These are phyloP conservation scores for Tinospora cordifolia DNA, from an alignment of 164 flowering plant genomes.

Conservation along the genomic window DNA sequence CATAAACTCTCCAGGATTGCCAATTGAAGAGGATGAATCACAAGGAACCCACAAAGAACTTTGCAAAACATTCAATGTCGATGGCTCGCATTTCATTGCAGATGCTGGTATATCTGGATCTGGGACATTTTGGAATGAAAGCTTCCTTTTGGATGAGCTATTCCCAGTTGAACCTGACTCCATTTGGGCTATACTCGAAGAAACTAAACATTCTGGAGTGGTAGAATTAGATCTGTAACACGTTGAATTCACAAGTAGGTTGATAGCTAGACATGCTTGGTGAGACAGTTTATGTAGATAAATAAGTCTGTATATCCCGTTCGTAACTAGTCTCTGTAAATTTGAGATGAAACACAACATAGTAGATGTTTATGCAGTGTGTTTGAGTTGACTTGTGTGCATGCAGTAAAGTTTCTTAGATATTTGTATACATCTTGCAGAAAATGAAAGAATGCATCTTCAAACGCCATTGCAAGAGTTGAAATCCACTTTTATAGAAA, in stretches of 20 bases:
- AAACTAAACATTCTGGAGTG: conserved; percentile 1
- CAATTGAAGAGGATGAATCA: not conserved
- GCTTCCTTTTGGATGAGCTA: conserved; percentile 1
- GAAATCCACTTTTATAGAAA: not conserved
- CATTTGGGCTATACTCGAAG: conserved; percentile 1
- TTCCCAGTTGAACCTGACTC: not conserved
- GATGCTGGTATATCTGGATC: not conserved
- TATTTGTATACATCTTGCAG: not conserved
- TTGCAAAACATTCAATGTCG: not conserved
- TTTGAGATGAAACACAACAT: not conserved
- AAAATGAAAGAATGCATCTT: not conserved
- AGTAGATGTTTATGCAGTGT: not conserved
- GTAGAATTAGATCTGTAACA: not conserved
- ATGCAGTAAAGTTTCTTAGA: not conserved
- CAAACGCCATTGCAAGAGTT: not conserved
- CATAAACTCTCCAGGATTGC: not conserved
- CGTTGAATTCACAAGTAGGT: not conserved
- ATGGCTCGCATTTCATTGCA: not conserved
- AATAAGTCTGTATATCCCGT: not conserved
- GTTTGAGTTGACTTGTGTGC: not conserved
- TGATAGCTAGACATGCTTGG: not conserved
- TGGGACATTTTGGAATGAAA: conserved; percentile 1
- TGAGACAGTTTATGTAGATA: not conserved
- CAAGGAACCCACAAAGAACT: not conserved
- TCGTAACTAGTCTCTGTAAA: not conserved